Evolutionary conservation across 2,329 filamentous ascomycete genomes (phyloP).

Genomic region (Botrytis paeoniae): DNA sequence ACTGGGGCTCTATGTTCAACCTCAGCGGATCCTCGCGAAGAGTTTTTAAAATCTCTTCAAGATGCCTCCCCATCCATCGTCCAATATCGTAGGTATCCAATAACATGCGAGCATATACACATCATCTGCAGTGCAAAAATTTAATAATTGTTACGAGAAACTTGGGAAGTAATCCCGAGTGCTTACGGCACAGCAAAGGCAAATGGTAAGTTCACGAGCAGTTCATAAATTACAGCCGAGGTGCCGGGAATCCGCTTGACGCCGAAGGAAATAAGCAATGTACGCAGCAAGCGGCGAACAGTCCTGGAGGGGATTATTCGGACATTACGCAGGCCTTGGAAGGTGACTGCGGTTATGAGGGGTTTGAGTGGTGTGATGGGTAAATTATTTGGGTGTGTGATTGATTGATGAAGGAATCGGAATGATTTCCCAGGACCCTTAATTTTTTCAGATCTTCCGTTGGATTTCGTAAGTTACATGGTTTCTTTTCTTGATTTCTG

Average conservation of each 20-base stretch:
- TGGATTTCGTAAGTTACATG: neutral
- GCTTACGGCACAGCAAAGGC: neutral
- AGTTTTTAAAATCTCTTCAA: conserved; percentile 1
- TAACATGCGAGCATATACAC: neutral
- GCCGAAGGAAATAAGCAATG: neutral
- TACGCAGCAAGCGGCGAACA: neutral
- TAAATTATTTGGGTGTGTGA: neutral
- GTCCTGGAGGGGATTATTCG: conserved; percentile 3
- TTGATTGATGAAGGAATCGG: neutral
- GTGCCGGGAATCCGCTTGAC: conserved; percentile 9
- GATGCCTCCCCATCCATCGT: neutral
- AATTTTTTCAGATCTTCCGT: neutral
- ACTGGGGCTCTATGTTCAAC: neutral
- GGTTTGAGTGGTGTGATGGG: neutral
- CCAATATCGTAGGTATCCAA: neutral
- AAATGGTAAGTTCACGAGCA: neutral
- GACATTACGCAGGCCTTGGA: neutral
- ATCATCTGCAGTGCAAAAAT: neutral
- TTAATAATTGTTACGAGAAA: neutral
- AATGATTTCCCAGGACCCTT: conserved; percentile 4
- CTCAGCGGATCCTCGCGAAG: neutral
- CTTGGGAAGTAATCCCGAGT: neutral
- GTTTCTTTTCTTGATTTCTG: conserved; percentile 3
- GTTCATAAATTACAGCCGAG: neutral
- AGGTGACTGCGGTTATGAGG: neutral